Evolutionary conservation across 2,329 filamentous ascomycete genomes (phyloP).

Genomic region (Mollisiaceae sp.): DNA sequence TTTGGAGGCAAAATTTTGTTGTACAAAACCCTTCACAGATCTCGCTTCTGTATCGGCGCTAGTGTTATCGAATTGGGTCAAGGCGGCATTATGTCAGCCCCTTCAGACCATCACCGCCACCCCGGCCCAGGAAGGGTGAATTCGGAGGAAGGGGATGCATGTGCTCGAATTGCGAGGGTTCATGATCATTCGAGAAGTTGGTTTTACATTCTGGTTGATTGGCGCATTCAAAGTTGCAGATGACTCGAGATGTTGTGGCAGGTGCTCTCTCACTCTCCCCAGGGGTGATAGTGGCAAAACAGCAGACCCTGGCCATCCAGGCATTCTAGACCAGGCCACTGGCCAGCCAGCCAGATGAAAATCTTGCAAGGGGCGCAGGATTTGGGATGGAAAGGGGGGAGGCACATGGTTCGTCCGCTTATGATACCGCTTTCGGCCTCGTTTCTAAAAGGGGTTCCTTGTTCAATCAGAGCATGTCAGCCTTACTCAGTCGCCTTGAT

Average conservation of each 20-base stretch:
- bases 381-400: conserved; percentile 1
- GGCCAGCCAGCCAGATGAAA: neutral
- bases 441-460: neutral
- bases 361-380: neutral
- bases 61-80: neutral
- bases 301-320: neutral
- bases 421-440: neutral
- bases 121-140: neutral
- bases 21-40: conserved; percentile 16
- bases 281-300: neutral
- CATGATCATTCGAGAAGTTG: neutral
- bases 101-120: neutral
- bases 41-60: conserved; percentile 5
- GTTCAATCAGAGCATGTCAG: too few species aligned
- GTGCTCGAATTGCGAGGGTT: neutral
- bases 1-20: conserved; percentile 38
- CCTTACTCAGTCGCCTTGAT: neutral
- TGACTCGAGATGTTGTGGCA: neutral
- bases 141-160: neutral
- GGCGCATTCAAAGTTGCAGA: neutral
- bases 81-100: conserved; percentile 1
- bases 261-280: neutral
- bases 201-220: neutral
- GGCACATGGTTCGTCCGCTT: neutral
- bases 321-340: neutral